Evolutionary conservation across 202 grass and related monocot species (phyloP).

Genomic region (Panicum virgatum): DNA sequence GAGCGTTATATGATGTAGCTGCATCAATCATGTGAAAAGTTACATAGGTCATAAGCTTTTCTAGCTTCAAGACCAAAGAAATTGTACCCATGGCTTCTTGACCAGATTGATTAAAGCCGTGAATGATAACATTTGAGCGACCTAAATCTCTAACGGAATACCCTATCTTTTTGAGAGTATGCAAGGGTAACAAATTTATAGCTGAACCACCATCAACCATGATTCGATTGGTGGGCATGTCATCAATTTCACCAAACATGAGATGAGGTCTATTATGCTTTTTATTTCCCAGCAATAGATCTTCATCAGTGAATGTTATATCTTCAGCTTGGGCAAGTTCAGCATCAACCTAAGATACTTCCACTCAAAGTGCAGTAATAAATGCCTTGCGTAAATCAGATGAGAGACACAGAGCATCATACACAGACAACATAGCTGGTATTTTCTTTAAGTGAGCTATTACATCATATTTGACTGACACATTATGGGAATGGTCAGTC

Average conservation of each 20-base stretch:
- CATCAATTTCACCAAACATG: conserved; percentile 14
- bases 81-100: neutral
- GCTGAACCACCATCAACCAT: neutral
- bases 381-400: neutral
- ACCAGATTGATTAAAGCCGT: neutral
- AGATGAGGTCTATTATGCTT: neutral
- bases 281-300: neutral
- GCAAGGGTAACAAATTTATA: neutral
- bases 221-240: neutral
- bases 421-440: conserved; percentile 9
- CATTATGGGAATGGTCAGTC: neutral
- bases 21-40: neutral
- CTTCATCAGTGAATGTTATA: neutral
- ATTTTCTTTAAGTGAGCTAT: conserved; percentile 17
- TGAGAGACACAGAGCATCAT: conserved; percentile 4
- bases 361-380: neutral
- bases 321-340: neutral
- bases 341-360: neutral
- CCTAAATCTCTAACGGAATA: neutral
- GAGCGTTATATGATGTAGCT: conserved; percentile 4
- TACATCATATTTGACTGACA: neutral
- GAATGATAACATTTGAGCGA: conserved; percentile 13
- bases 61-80: neutral
- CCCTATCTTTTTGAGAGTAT: neutral
- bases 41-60: neutral